These are phyloP conservation scores for Daphne laureola DNA, from an alignment of 441 rosid species.

Conservation along the genomic window DNA sequence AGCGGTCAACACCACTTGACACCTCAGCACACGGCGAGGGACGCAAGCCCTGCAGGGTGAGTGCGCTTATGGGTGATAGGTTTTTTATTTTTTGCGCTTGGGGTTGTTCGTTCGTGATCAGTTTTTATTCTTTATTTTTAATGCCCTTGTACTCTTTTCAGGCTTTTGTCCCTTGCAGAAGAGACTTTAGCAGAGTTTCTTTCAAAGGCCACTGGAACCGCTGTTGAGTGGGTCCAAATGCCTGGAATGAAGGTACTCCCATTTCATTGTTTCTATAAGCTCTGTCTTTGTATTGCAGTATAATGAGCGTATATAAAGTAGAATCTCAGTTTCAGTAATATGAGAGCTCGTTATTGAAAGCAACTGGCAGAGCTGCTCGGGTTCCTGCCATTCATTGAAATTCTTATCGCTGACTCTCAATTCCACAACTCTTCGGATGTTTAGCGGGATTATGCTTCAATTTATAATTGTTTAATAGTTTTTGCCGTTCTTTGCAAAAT, in stretches of 20 bases:
- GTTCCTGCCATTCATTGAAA: too few species aligned
- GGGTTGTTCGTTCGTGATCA: conserved; percentile 14
- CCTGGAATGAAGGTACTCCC: conserved; percentile 99
- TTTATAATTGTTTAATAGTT: too few species aligned
- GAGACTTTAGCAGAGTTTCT: conserved; percentile 99
- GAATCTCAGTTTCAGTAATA: too few species aligned
- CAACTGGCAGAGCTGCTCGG: too few species aligned
- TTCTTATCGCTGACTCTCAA: too few species aligned
- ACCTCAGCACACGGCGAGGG: conserved; percentile 94
- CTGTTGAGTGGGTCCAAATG: conserved; percentile 99
- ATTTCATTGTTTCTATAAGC: neutral
- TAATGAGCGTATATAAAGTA: conserved; percentile 1
- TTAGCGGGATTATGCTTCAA: too few species aligned
- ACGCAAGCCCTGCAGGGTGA: conserved; percentile 99
- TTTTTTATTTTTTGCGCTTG: conserved; percentile 26
- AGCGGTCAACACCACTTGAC: conserved; percentile 93
- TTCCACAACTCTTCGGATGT: too few species aligned
- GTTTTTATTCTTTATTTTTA: neutral
- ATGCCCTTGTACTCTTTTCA: conserved; percentile 27
- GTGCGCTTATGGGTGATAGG: conserved; percentile 41
- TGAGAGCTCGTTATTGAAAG: too few species aligned
- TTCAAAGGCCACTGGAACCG: conserved; percentile 99
- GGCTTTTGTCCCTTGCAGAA: conserved; percentile 99
- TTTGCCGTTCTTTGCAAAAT: too few species aligned
- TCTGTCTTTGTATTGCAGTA: neutral